These are phyloP conservation scores for Phanerochaete sordida DNA, from an alignment of 768 basidiomycete genomes.

Conservation along the genomic window DNA sequence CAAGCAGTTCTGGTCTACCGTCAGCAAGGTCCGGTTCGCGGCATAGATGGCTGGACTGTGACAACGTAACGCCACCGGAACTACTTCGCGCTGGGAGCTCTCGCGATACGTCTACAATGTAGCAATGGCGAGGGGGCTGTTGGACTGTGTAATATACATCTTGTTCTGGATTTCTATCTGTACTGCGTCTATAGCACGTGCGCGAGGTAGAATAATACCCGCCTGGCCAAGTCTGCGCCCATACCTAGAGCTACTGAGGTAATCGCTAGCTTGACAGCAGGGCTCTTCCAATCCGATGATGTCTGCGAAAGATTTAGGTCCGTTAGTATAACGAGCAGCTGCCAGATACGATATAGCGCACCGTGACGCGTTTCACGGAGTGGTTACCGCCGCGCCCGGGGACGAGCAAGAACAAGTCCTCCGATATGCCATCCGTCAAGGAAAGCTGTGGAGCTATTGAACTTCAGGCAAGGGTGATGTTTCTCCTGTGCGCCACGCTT, in stretches of 20 bases:
- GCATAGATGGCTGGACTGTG: not conserved
- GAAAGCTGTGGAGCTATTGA: not conserved
- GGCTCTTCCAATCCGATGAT: slow-evolving; percentile 18
- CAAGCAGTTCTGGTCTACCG: slow-evolving; percentile 9
- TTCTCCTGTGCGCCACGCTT: no score
- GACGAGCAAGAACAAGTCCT: not conserved
- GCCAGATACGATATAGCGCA: not conserved
- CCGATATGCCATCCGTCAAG: not conserved
- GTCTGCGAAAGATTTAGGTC: not conserved
- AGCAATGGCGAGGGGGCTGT: not conserved
- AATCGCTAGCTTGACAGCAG: slow-evolving; percentile 12
- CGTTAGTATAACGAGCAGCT: not conserved
- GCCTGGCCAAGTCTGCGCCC: slow-evolving; percentile 21
- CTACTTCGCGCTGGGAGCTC: no score
- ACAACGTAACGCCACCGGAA: no score
- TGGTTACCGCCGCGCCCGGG: not conserved
- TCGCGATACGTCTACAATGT: no score
- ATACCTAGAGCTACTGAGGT: slow-evolving; percentile 16
- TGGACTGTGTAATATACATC: not conserved
- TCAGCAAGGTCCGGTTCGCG: slow-evolving; percentile 11
- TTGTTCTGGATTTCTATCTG: not conserved
- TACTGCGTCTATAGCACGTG: slow-evolving; percentile 9
- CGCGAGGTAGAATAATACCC: slow-evolving; percentile 19
- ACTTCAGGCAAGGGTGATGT: no score
- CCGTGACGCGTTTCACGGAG: not conserved